phyloP scores from a whole-genome alignment of 1,139 yeast genomes.

The Scheffersomyces illinoinensis region DNA sequence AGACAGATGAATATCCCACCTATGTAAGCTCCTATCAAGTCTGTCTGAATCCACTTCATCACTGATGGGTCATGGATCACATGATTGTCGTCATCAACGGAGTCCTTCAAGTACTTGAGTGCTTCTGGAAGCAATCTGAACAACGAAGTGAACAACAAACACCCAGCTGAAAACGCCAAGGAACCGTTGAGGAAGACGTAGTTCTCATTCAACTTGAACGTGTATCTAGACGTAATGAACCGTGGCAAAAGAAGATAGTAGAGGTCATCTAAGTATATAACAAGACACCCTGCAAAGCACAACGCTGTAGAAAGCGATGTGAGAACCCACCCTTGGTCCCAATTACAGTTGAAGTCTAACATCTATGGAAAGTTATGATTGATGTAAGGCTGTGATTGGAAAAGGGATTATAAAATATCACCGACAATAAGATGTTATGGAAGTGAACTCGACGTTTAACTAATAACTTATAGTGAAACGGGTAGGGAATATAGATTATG shows the following conservation, averaged over 20 bases:
- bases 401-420: background rate
- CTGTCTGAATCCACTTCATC: conserved; percentile 22
- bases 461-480: background rate
- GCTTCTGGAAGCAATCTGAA: conserved; percentile 75
- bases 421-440: background rate
- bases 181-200: conserved; percentile 64
- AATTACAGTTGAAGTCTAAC: background rate
- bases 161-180: conserved; percentile 75
- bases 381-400: too few relatives aligned
- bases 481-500: background rate
- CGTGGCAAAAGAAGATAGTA: conserved; percentile 35
- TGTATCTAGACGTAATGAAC: conserved; percentile 37
- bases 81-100: conserved; percentile 15
- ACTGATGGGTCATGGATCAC: conserved; percentile 1
- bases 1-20: conserved; percentile 64
- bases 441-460: background rate
- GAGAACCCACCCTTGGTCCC: conserved; percentile 24
- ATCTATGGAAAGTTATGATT: too few relatives aligned
- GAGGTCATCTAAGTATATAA: conserved; percentile 23
- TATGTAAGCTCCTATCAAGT: conserved; percentile 52
- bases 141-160: conserved; percentile 72
- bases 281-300: conserved; percentile 22
- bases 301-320: conserved; percentile 21
- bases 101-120: conserved; percentile 32
- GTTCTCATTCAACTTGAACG: conserved; percentile 60